Evolutionary conservation across 2,329 filamentous ascomycete genomes (phyloP).

Genomic region (Alternaria postmessia): DNA sequence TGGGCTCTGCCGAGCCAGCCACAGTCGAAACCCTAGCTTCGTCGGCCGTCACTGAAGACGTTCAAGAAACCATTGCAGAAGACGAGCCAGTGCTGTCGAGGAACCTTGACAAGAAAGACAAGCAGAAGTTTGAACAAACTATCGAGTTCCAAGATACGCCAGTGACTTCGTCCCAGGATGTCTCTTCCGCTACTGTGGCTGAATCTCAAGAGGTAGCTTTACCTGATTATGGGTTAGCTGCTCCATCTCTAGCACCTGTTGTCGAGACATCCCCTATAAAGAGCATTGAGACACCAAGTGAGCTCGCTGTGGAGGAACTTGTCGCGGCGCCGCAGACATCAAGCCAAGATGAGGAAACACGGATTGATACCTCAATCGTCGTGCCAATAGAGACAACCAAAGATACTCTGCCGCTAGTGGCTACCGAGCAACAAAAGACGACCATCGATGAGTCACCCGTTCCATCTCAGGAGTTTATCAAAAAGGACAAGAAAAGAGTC

Average conservation of each 20-base stretch:
- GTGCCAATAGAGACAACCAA: constrained; percentile 6
- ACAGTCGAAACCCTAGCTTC: background rate
- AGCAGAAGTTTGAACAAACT: constrained; percentile 38
- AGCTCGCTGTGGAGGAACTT: background rate
- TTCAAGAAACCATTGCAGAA: constrained; percentile 10
- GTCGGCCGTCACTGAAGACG: background rate
- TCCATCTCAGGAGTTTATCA: constrained; percentile 43
- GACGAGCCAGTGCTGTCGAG: constrained; percentile 20
- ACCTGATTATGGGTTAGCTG: background rate
- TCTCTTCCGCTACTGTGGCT: background rate
- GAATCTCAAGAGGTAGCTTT: background rate
- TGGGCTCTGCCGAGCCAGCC: background rate
- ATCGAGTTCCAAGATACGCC: constrained; percentile 3
- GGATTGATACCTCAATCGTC: constrained; percentile 29
- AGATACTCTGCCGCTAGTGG: background rate
- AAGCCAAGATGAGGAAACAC: constrained; percentile 43
- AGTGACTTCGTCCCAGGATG: background rate
- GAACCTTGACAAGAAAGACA: constrained; percentile 38
- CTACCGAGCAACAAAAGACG: background rate
- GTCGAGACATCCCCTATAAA: background rate
- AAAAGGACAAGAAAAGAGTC: constrained; percentile 56
- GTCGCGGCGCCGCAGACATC: constrained; percentile 18
- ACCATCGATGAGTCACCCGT: constrained; percentile 3
- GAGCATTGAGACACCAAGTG: background rate
- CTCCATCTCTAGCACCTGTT: background rate